Conservation (phyloP, 495 filamentous ascomycete genomes). For the Aspergillus ostianus region DNA sequence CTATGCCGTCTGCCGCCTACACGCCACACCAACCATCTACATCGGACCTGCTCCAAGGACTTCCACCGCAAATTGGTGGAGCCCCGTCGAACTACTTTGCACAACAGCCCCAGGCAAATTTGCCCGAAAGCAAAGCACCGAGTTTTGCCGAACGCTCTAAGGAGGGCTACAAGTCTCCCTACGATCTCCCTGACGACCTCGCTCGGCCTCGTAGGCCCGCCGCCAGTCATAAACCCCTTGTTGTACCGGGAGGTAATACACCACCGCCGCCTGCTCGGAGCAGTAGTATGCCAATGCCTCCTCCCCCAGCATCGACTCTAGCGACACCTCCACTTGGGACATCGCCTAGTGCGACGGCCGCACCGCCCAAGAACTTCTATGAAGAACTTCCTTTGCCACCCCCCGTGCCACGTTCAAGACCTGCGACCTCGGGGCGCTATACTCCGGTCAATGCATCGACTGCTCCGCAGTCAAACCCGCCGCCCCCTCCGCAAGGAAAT, state of each 20-base stretch:
- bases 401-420: slow-evolving; percentile 46
- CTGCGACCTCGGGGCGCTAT: slow-evolving; percentile 49
- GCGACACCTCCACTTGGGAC: slow-evolving; percentile 24
- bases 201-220: slow-evolving; percentile 62
- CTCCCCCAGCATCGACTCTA: slow-evolving; percentile 26
- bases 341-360: slow-evolving; percentile 32
- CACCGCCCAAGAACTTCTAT: slow-evolving; percentile 67
- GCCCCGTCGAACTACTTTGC: slow-evolving; percentile 36
- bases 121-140: slow-evolving; percentile 47
- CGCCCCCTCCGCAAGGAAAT: slow-evolving; percentile 16
- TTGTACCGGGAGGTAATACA: slow-evolving; percentile 23
- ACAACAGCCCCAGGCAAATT: slow-evolving; percentile 30
- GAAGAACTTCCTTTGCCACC: slow-evolving; percentile 76
- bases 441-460: slow-evolving; percentile 40
- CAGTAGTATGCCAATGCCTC: slow-evolving; percentile 52
- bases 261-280: slow-evolving; percentile 54
- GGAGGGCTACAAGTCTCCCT: slow-evolving; percentile 88
- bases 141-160: slow-evolving; percentile 89
- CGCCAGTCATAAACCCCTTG: slow-evolving; percentile 32
- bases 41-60: slow-evolving; percentile 35
- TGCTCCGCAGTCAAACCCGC: slow-evolving; percentile 8
- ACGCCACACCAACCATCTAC: slow-evolving; percentile 47
- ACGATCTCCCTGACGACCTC: slow-evolving; percentile 90
- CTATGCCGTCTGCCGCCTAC: slow-evolving; percentile 28
- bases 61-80: slow-evolving; percentile 15